phyloP scores from a whole-genome alignment of 1,284 basidiomycete genomes.

The Apiotrichum domesticum region DNA sequence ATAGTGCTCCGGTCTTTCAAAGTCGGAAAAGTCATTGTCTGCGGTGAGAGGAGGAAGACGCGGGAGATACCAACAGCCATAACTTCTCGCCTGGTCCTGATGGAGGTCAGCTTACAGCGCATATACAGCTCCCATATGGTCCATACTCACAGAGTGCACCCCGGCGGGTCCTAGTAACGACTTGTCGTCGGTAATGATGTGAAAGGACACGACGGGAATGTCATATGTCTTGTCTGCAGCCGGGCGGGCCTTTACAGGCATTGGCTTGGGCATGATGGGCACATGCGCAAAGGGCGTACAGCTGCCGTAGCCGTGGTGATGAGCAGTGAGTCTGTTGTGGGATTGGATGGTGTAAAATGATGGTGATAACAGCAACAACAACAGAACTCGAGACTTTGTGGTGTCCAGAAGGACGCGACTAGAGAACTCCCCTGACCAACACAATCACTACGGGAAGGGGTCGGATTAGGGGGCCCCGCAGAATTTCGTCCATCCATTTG shows the following conservation, averaged over 20 bases:
- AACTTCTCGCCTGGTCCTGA: slow-evolving; percentile 38
- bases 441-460: too few species aligned
- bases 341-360: too few species aligned
- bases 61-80: slow-evolving; percentile 34
- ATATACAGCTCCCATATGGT: too few species aligned
- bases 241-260: slow-evolving; percentile 13
- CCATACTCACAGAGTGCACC: slow-evolving; percentile 34
- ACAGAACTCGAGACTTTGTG: too few species aligned
- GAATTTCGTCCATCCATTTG: too few species aligned
- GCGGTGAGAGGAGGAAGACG: not conserved
- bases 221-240: slow-evolving; percentile 29
- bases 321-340: too few species aligned
- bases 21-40: slow-evolving; percentile 77
- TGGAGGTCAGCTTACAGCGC: not conserved
- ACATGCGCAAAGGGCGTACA: not conserved
- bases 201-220: slow-evolving; percentile 43
- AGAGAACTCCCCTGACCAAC: too few species aligned
- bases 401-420: too few species aligned
- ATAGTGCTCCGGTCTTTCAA: slow-evolving; percentile 73
- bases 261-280: slow-evolving; percentile 23
- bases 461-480: too few species aligned
- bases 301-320: not conserved
- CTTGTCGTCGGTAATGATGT: slow-evolving; percentile 39
- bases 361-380: too few species aligned
- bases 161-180: slow-evolving; percentile 30